These are phyloP conservation scores for Aspergillus versicolor DNA, from an alignment of 2,329 filamentous ascomycete genomes.

Conservation along the genomic window DNA sequence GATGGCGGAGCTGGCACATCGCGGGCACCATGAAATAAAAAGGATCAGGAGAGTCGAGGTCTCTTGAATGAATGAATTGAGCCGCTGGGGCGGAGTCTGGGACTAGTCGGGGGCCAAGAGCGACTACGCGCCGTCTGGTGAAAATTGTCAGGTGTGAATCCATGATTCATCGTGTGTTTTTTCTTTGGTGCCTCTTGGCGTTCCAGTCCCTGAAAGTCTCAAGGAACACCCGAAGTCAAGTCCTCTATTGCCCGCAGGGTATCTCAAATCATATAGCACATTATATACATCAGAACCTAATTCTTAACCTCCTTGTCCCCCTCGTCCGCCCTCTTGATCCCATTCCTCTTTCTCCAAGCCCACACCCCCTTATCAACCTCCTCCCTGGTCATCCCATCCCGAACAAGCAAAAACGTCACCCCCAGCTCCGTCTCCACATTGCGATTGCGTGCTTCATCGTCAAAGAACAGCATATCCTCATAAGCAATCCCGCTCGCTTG, in stretches of 20 bases:
- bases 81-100: not conserved
- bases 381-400: conserved; percentile 71
- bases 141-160: not conserved
- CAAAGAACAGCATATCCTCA: conserved; percentile 92
- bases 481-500: conserved; percentile 69
- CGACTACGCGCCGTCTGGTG: not conserved
- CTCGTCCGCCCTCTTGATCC: conserved; percentile 36
- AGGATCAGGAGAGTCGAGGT: not conserved
- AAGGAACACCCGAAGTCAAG: not conserved
- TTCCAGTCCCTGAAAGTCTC: too few relatives aligned
- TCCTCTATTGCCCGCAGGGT: not conserved
- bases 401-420: conserved; percentile 79
- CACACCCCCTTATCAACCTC: conserved; percentile 78
- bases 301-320: conserved; percentile 12
- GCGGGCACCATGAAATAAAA: not conserved
- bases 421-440: conserved; percentile 75
- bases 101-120: not conserved
- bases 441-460: conserved; percentile 82
- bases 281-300: not conserved
- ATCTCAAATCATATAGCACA: not conserved
- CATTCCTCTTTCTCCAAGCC: conserved; percentile 75
- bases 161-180: not conserved
- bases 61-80: not conserved
- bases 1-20: not conserved
- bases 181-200: too few relatives aligned